phyloP scores from a whole-genome alignment of 805 yeast species.

The Scheffersomyces amazonensis region DNA sequence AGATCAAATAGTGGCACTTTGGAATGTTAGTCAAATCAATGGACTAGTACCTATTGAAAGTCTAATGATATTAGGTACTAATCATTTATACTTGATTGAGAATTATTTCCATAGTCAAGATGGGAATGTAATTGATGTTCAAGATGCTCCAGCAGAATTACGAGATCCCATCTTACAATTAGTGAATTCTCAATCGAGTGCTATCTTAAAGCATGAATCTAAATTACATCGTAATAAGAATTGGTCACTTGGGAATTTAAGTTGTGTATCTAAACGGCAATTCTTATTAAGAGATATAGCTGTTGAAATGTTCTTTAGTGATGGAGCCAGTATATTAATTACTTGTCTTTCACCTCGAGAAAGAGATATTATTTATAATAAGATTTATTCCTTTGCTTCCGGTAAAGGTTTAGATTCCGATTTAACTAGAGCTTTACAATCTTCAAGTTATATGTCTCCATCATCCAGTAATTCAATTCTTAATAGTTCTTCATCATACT shows the following conservation, averaged over 20 bases:
- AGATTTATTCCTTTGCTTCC: conserved; percentile 47
- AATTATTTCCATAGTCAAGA: conserved; percentile 59
- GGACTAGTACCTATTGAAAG: conserved; percentile 81
- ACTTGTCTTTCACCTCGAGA: conserved; percentile 54
- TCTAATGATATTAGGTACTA: conserved; percentile 64
- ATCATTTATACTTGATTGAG: conserved; percentile 65
- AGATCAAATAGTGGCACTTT: conserved; percentile 66
- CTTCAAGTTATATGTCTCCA: conserved; percentile 34
- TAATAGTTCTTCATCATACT: conserved; percentile 27
- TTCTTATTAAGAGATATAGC: conserved; percentile 80
- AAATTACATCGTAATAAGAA: conserved; percentile 46
- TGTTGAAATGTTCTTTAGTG: conserved; percentile 68
- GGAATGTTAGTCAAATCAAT: conserved; percentile 72
- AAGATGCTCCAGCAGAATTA: conserved; percentile 58
- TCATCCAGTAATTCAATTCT: conserved; percentile 41
- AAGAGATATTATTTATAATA: conserved; percentile 56
- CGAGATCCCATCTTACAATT: conserved; percentile 70
- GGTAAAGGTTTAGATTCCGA: conserved; percentile 53
- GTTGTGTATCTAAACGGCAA: conserved; percentile 69
- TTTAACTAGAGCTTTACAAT: conserved; percentile 49
- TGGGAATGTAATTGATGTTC: conserved; percentile 56
- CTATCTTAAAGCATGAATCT: conserved; percentile 19
- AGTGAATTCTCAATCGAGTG: conserved; percentile 48
- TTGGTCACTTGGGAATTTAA: conserved; percentile 61
- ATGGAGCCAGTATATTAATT: conserved; percentile 68